Evolutionary conservation across 129 eudicot genomes (phyloP), one percentile per base, ranked within the genome.

Genomic region (Artemisia argyi): DNA sequence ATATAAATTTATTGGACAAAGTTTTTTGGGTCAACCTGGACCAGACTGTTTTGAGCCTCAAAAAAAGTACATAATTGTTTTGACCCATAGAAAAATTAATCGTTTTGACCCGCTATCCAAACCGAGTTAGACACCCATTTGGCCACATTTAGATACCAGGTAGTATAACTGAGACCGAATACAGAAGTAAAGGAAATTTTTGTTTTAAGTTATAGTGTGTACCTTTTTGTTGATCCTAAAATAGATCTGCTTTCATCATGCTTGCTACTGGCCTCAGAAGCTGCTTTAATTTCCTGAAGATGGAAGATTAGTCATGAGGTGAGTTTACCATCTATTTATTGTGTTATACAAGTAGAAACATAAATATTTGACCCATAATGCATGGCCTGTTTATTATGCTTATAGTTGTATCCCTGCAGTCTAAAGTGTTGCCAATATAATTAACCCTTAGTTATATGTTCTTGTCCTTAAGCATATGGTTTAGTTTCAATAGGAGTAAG

Each of bases 181-280:
- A 48, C 1, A 63, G 26, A 65, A 39, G n/a, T 42, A 46, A 11
- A 30, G 26, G 32, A 61, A 55, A 61, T 58, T 19, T 7, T 32
- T 20, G 61, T 19, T 56, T 71, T 12, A 22, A 68, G 19, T 26
- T 42, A 71, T 32, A 65, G 26, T 60, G 65, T 39, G 44, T 69
- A 85, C 95, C 91, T 81, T 81, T 73, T 68, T 14, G 69, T 81
- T 19, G 83, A 62, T 57, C 63, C 62, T 59, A 16, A 20, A 50
- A 17, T 50, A 52, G 68, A 60, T 72, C 47, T 79, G 73, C 72
- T 77, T 66, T 79, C 82, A 66, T 53, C 79, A 14, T 53, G 19
- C 30, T 20, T 78, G 78, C 80, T 79, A 39, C 61, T 13, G 56
- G 48, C 62, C 46, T 68, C 56, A 47, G 14, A 55, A 24, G 76